phyloP scores from a whole-genome alignment of 2,329 filamentous ascomycete species.

The Juglanconis oblonga region DNA sequence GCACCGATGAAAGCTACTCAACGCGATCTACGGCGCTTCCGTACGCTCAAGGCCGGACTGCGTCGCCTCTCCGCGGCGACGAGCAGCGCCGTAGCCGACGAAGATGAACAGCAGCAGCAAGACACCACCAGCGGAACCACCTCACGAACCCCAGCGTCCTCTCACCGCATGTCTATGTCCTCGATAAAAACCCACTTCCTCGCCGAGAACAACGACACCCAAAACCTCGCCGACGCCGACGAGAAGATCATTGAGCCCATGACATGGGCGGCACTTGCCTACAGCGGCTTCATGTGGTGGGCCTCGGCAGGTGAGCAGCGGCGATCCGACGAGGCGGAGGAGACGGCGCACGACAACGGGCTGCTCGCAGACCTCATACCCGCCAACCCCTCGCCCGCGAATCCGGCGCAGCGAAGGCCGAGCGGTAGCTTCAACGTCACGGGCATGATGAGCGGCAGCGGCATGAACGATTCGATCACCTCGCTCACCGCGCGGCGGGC shows the following conservation, averaged over 20 bases:
- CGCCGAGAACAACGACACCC: conserved; percentile 32
- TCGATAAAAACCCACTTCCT: conserved; percentile 10
- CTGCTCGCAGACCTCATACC: conserved; percentile 53
- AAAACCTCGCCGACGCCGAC: conserved; percentile 42
- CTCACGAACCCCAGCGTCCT: conserved; percentile 9
- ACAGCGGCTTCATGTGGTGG: conserved; percentile 88
- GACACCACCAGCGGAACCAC: background rate
- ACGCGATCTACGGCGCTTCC: conserved; percentile 80
- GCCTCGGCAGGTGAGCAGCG: conserved; percentile 75
- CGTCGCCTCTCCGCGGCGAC: conserved; percentile 37
- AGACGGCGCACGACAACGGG: conserved; percentile 50
- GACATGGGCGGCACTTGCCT: conserved; percentile 72
- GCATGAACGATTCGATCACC: conserved; percentile 41
- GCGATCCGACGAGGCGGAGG: conserved; percentile 58
- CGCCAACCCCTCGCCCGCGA: conserved; percentile 22
- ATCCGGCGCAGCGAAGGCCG: conserved; percentile 5
- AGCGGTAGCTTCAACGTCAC: conserved; percentile 20
- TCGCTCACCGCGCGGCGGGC: conserved; percentile 39
- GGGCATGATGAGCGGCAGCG: conserved; percentile 28
- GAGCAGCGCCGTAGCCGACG: conserved; percentile 18
- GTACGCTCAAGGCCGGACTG: conserved; percentile 64
- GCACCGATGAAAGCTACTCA: conserved; percentile 79
- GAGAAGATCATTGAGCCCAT: conserved; percentile 60
- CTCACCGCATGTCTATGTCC: conserved; percentile 15
- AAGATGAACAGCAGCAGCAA: background rate